Evolutionary conservation across 768 basidiomycete genomes (phyloP).

Genomic region (Phylloporus arenicola): DNA sequence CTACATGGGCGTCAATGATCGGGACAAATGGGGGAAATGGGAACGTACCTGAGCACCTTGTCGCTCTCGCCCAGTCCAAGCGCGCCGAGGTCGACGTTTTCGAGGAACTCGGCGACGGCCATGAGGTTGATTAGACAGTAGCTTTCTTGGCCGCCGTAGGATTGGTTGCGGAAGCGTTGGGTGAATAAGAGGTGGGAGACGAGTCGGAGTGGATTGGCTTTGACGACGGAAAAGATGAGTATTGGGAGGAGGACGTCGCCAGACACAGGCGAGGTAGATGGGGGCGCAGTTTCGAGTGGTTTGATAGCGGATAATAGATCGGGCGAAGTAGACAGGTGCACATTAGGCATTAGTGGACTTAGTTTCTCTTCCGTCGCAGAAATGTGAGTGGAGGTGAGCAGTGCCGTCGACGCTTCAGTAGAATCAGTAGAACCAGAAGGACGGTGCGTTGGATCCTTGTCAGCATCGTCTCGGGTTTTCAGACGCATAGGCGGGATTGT

Average conservation of each 20-base stretch:
- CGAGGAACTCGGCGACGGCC: constrained; percentile 93
- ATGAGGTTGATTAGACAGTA: constrained; percentile 93
- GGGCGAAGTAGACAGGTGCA: constrained; percentile 3
- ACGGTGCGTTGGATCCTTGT: neutral
- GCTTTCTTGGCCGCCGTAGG: constrained; percentile 60
- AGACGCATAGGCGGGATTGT: constrained; percentile 68
- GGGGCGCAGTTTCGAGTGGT: constrained; percentile 1
- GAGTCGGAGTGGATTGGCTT: constrained; percentile 81
- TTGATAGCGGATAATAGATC: neutral
- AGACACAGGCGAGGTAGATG: constrained; percentile 50
- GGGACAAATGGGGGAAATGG: neutral
- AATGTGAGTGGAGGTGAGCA: constrained; percentile 2
- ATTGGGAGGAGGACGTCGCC: constrained; percentile 90
- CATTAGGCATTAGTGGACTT: constrained; percentile 7
- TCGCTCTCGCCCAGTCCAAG: constrained; percentile 59
- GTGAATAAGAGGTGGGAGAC: constrained; percentile 45
- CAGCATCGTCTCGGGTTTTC: constrained; percentile 49
- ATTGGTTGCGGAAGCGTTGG: constrained; percentile 28
- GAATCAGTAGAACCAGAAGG: neutral
- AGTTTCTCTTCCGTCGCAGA: neutral
- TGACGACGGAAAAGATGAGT: constrained; percentile 92
- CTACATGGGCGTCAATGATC: constrained; percentile 31
- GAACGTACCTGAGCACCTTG: constrained; percentile 49
- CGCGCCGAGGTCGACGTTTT: constrained; percentile 83
- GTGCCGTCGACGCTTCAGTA: constrained; percentile 3